Evolutionary conservation across 2,329 filamentous ascomycete species (phyloP), one percentile per base, ranked within the genome.

Genomic region (Alternaria conjuncta): DNA sequence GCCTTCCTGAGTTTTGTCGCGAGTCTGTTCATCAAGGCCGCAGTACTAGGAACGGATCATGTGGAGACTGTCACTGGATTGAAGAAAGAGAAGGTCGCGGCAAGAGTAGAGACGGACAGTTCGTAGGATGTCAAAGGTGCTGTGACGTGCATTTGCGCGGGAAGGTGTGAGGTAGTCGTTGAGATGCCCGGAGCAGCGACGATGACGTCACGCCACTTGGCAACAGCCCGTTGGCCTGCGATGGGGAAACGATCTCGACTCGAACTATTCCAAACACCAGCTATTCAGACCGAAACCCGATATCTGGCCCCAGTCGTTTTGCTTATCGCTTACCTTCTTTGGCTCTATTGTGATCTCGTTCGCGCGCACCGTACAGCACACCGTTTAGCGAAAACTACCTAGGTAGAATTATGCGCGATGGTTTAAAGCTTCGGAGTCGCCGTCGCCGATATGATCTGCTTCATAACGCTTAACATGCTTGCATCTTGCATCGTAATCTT

Each of bases 61-160:
- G 71, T 75, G 15, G 83, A 85, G 71, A 84, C 82, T 7, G 82
- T 82, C 69, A 84, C 82, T 2, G 83, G 83, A 2, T 60, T 85
- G 44, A 79, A 77, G 43, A 76, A 72, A 55, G 70, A 73, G 60
- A 70, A 74, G 43, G 54, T 32, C 5, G 8, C 18, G 9, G 10
- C 46, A 15, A 47, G 23, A 28, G 26, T 30, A 9, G 32, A 44
- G 43, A 49, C 55, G n/a, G 25, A 49, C 6, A 59, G 55, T 15
- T 54, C 49, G 2, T 59, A 44, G 25, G 6, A 15, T 15, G 12
- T n/a, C 2, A 55, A 3, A 21, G 4, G 36, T 9, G 36, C n/a
- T 18, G 36, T 18, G n/a, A 9, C 30, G 26, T 36, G 20, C 49
- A 5, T 15, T 36, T 36, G 13, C 32, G 4, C 32, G 4, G 32